Evolutionary conservation across 139 green algal species (phyloP).

Genomic region (Raphidocelis subcapitata): DNA sequence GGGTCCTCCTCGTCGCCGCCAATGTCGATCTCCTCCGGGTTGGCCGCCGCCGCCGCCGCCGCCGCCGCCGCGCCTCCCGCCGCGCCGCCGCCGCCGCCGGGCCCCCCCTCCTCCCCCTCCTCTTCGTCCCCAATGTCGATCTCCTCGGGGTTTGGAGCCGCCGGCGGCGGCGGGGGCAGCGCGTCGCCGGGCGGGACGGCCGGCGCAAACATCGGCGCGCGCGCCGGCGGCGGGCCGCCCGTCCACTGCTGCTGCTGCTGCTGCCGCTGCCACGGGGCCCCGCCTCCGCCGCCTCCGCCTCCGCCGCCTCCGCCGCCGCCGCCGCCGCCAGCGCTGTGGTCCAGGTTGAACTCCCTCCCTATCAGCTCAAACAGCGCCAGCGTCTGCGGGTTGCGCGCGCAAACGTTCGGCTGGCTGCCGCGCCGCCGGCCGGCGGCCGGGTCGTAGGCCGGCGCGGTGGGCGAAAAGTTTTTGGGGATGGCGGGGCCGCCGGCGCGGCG

Average conservation of each 20-base stretch:
- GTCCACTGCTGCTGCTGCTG: slow-evolving; percentile 1
- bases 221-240: background rate
- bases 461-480: slow-evolving; percentile 77
- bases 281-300: background rate
- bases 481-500: slow-evolving; percentile 26
- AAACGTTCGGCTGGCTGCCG: slow-evolving; percentile 31
- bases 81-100: background rate
- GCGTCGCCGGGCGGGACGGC: background rate
- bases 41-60: slow-evolving; percentile 15
- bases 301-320: background rate
- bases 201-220: background rate
- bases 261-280: slow-evolving; percentile 7
- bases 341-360: background rate
- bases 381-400: slow-evolving; percentile 30
- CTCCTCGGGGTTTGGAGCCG: slow-evolving; percentile 64
- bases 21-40: slow-evolving; percentile 73
- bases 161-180: slow-evolving; percentile 6
- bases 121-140: slow-evolving; percentile 52
- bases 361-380: slow-evolving; percentile 67
- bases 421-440: slow-evolving; percentile 11
- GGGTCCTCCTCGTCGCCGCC: slow-evolving; percentile 36
- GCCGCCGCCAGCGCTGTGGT: background rate
- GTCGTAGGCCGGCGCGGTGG: slow-evolving; percentile 57
- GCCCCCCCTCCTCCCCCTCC: background rate
- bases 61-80: background rate